A percentile compares a stretch with the other conserved stretches of the same genome.
Evolutionary conservation across 768 basidiomycete genomes (phyloP).

Genomic region (Amanita exitialis): DNA sequence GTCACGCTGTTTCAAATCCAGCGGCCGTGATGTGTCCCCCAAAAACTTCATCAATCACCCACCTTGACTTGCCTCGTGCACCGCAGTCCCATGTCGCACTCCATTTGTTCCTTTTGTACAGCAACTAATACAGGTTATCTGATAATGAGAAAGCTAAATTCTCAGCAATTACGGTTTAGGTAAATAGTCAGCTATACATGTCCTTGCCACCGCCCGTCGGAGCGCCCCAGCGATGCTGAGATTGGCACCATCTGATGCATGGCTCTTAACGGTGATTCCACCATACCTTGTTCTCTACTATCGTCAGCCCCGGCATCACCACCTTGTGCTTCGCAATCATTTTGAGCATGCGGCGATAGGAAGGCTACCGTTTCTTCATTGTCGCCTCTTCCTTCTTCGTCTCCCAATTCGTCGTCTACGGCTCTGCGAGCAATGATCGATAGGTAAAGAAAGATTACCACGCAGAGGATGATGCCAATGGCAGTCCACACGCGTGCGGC

Average conservation of each 20-base stretch:
- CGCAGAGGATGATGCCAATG: slow-evolving; percentile 57
- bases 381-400: slow-evolving; percentile 18
- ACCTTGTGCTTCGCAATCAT: slow-evolving; percentile 20
- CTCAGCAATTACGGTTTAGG: slow-evolving; percentile 10
- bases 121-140: not conserved
- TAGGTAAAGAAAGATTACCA: slow-evolving; percentile 72
- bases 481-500: slow-evolving; percentile 56
- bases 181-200: not conserved
- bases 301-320: not conserved
- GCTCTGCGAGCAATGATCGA: slow-evolving; percentile 67
- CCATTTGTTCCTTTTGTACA: slow-evolving; percentile 2
- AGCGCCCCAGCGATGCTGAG: slow-evolving; percentile 11
- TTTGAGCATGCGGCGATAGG: slow-evolving; percentile 24
- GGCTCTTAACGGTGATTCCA: slow-evolving; percentile 33
- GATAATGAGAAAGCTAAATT: slow-evolving; percentile 5
- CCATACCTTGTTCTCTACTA: slow-evolving; percentile 27
- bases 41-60: not conserved
- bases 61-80: too few relatives aligned
- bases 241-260: slow-evolving; percentile 19
- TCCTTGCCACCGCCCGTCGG: not conserved
- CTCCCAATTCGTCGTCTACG: slow-evolving; percentile 40
- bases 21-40: slow-evolving; percentile 2
- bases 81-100: too few relatives aligned
- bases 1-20: not conserved
- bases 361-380: slow-evolving; percentile 48